These are phyloP conservation scores for Speleostelium caveatum DNA, from an alignment of 78 protist genomes.

Conservation along the genomic window DNA sequence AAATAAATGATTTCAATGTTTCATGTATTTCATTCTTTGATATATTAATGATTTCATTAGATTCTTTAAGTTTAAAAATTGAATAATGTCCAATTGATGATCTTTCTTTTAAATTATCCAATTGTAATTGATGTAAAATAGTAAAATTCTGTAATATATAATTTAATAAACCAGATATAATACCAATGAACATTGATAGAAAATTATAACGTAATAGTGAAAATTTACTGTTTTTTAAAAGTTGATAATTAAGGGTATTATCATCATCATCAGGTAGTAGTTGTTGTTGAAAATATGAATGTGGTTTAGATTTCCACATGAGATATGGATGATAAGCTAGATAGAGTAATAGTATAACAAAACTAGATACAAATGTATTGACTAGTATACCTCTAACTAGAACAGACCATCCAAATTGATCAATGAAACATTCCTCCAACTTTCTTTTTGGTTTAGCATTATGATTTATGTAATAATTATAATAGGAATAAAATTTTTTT, in stretches of 20 bases:
- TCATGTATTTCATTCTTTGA: not conserved
- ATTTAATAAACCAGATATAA: not conserved
- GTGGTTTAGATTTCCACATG: slow-evolving; percentile 43
- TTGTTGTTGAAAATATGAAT: not conserved
- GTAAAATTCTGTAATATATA: not conserved
- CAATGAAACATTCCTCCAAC: slow-evolving; percentile 60
- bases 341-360: not conserved
- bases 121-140: not conserved
- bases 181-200: not conserved
- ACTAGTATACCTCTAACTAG: slow-evolving; percentile 21
- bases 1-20: too few species aligned
- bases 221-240: not conserved
- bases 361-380: not conserved
- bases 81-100: not conserved
- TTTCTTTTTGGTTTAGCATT: not conserved
- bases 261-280: not conserved
- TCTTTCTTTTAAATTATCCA: not conserved
- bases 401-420: slow-evolving; percentile 75
- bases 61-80: too few species aligned
- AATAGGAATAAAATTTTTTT: slow-evolving; percentile 31
- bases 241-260: not conserved
- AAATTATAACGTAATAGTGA: not conserved
- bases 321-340: not conserved
- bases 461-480: not conserved
- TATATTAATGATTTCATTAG: not conserved